phyloP scores from a whole-genome alignment of 2,329 filamentous ascomycete species.

The Paradendryphiella salina region DNA sequence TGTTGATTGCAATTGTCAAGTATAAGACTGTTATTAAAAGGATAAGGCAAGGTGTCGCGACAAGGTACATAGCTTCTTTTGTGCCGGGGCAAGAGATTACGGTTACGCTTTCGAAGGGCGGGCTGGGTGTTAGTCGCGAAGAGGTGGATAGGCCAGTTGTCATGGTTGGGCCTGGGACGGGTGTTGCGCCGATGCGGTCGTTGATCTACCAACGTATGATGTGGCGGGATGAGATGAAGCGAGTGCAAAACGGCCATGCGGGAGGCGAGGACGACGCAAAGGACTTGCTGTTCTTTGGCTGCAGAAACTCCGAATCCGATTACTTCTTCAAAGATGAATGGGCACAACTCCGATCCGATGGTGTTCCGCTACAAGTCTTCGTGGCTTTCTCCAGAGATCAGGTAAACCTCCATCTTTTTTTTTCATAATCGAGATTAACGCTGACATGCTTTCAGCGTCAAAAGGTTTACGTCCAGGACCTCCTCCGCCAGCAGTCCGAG shows the following conservation, averaged over 20 bases:
- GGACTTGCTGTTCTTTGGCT: slow-evolving; percentile 77
- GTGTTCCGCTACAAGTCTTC: slow-evolving; percentile 57
- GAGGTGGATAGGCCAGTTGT: slow-evolving; percentile 65
- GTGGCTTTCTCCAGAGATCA: slow-evolving; percentile 75
- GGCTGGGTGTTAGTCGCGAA: slow-evolving; percentile 46
- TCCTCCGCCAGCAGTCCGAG: slow-evolving; percentile 56
- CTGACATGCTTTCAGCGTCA: slow-evolving; percentile 41
- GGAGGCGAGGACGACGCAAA: neutral
- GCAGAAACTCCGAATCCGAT: slow-evolving; percentile 72
- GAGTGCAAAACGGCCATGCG: neutral
- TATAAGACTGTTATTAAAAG: slow-evolving; percentile 87
- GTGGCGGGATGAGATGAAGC: slow-evolving; percentile 41
- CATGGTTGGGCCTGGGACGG: slow-evolving; percentile 82
- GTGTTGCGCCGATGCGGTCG: slow-evolving; percentile 80
- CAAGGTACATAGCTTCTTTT: slow-evolving; percentile 76
- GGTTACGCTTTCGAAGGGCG: slow-evolving; percentile 61
- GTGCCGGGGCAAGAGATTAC: slow-evolving; percentile 60
- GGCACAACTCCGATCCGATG: slow-evolving; percentile 51
- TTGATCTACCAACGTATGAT: slow-evolving; percentile 71
- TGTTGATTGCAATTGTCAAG: slow-evolving; percentile 85
- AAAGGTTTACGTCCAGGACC: slow-evolving; percentile 70
- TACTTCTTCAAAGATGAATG: slow-evolving; percentile 84
- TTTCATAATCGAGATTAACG: neutral
- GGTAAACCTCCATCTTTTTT: slow-evolving; percentile 23
- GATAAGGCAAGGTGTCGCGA: slow-evolving; percentile 84